Evolutionary conservation across 495 filamentous ascomycete species (phyloP).

Genomic region (Aspergillus haitiensis): DNA sequence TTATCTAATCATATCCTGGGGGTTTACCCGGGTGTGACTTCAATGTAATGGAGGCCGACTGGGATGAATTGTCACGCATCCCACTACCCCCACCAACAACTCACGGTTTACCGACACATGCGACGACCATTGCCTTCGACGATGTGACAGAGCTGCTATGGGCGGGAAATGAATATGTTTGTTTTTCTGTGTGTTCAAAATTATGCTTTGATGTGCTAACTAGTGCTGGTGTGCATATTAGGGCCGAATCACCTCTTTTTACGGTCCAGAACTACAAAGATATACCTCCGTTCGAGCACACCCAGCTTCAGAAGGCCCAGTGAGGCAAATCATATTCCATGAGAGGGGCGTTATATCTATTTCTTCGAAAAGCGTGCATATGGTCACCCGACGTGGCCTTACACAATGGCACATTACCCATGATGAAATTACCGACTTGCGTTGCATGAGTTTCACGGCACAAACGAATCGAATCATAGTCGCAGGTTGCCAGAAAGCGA

Average conservation of each 20-base stretch:
- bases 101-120: slow-evolving; percentile 62
- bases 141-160: slow-evolving; percentile 84
- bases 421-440: slow-evolving; percentile 76
- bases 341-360: slow-evolving; percentile 84
- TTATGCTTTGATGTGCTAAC: slow-evolving; percentile 7
- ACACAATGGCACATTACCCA: slow-evolving; percentile 82
- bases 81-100: slow-evolving; percentile 64
- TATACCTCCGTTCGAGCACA: slow-evolving; percentile 79
- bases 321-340: slow-evolving; percentile 81
- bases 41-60: slow-evolving; percentile 49
- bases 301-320: slow-evolving; percentile 61
- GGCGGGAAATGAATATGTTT: slow-evolving; percentile 85
- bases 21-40: slow-evolving; percentile 20
- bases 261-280: slow-evolving; percentile 72
- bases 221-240: slow-evolving; percentile 32
- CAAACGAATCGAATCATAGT: slow-evolving; percentile 82
- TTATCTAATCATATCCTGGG: slow-evolving; percentile 4
- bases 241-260: slow-evolving; percentile 85
- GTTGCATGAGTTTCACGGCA: slow-evolving; percentile 91
- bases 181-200: slow-evolving; percentile 21
- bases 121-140: slow-evolving; percentile 81
- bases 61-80: slow-evolving; percentile 67
- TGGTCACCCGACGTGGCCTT: slow-evolving; percentile 75
- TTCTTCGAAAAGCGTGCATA: slow-evolving; percentile 76
- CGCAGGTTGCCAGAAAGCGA: slow-evolving; percentile 78